phyloP scores from a whole-genome alignment of 2,329 filamentous ascomycete species.

The Berkeleyomyces rouxiae region DNA sequence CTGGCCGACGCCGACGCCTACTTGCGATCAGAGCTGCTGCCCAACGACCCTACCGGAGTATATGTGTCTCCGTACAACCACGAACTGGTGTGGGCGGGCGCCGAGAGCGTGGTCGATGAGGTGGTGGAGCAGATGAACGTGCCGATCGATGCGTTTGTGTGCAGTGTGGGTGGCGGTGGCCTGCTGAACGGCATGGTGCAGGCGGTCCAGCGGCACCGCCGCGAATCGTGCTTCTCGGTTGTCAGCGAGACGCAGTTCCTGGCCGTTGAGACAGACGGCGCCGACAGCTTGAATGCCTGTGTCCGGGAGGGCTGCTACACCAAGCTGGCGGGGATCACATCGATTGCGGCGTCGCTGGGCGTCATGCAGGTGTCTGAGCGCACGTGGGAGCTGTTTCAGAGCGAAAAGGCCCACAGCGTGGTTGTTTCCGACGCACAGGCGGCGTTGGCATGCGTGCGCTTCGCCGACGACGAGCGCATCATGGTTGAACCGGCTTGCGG shows the following conservation, averaged over 20 bases:
- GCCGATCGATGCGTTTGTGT: constrained; percentile 53
- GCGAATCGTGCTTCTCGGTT: constrained; percentile 20
- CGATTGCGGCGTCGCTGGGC: constrained; percentile 57
- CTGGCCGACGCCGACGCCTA: constrained; percentile 55
- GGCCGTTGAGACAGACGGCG: constrained; percentile 60
- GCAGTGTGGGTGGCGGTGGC: constrained; percentile 66
- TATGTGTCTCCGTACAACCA: constrained; percentile 59
- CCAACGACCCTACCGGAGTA: constrained; percentile 34
- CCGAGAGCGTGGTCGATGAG: constrained; percentile 40
- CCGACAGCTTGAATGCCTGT: constrained; percentile 50
- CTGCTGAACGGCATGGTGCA: constrained; percentile 60
- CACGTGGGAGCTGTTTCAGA: constrained; percentile 45
- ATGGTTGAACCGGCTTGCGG: constrained; percentile 78
- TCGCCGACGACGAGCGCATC: constrained; percentile 67
- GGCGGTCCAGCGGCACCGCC: constrained; percentile 16
- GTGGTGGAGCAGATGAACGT: constrained; percentile 25
- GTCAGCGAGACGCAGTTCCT: constrained; percentile 35
- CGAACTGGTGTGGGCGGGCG: constrained; percentile 49
- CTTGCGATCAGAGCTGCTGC: constrained; percentile 41
- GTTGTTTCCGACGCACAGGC: constrained; percentile 45
- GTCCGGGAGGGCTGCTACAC: constrained; percentile 39
- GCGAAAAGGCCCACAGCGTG: constrained; percentile 21
- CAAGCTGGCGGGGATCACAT: constrained; percentile 55
- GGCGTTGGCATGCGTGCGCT: constrained; percentile 55
- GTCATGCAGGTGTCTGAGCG: constrained; percentile 51